These are phyloP conservation scores for Amaranthus cruentus DNA, from an alignment of 148 eudicot genomes.

Conservation along the genomic window DNA sequence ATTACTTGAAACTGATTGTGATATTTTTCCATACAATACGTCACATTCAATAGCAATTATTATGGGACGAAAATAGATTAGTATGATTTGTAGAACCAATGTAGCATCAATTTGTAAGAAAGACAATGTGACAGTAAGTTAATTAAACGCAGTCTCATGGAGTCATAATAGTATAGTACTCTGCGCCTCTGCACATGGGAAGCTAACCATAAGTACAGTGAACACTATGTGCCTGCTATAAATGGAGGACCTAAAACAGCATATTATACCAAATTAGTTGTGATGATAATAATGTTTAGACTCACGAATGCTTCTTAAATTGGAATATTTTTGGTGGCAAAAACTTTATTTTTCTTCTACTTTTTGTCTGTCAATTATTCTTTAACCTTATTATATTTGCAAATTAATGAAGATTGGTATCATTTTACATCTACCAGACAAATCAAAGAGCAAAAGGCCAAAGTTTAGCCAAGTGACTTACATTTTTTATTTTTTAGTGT, in stretches of 20 bases:
- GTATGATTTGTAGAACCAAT: neutral
- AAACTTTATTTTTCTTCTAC: neutral
- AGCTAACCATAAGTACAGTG: constrained; percentile 3
- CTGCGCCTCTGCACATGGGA: constrained; percentile 1
- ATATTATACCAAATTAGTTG: constrained; percentile 1
- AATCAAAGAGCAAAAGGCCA: constrained; percentile 10
- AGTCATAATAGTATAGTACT: neutral
- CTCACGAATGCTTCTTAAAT: constrained; percentile 11
- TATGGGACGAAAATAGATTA: no score
- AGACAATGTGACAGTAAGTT: neutral
- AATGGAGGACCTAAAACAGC: neutral
- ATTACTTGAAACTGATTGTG: no score
- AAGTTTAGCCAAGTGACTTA: constrained; percentile 6
- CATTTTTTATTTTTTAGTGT: constrained; percentile 9
- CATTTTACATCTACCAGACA: constrained; percentile 8
- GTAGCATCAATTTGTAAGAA: neutral
- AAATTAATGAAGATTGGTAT: constrained; percentile 15
- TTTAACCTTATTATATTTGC: neutral
- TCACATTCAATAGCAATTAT: no score
- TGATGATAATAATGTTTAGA: neutral
- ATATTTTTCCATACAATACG: no score
- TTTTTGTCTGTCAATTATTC: constrained; percentile 17
- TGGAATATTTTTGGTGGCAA: constrained; percentile 9
- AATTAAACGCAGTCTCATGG: neutral
- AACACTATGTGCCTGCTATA: neutral